Percentiles rank a stretch among this genome's conserved stretches.
phyloP scores from a whole-genome alignment of 768 basidiomycete genomes.

The Mycena vulgaris region DNA sequence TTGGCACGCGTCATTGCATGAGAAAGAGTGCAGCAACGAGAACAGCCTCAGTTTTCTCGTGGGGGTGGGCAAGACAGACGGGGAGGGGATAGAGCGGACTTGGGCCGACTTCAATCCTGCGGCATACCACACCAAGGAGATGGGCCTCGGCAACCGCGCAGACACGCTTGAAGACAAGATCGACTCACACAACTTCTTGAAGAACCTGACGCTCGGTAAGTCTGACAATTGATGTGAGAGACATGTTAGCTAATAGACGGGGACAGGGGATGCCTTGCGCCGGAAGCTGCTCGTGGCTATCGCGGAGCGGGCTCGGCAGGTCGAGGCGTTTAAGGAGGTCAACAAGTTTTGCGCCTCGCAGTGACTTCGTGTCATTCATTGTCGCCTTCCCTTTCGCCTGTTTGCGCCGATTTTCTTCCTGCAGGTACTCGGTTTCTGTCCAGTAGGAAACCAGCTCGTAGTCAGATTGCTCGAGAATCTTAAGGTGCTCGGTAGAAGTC shows the following conservation, averaged over 20 bases:
- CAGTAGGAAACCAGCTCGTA: neutral
- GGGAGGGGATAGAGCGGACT: constrained; percentile 38
- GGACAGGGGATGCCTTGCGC: constrained; percentile 10
- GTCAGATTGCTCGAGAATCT: neutral
- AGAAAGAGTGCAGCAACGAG: constrained; percentile 13
- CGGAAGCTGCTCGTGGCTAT: constrained; percentile 29
- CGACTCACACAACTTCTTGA: constrained; percentile 41
- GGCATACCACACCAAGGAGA: constrained; percentile 47
- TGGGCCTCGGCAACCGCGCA: constrained; percentile 42
- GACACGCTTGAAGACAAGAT: constrained; percentile 46
- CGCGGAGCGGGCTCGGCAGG: constrained; percentile 19
- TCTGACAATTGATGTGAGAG: neutral
- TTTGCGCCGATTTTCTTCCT: neutral
- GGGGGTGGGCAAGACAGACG: constrained; percentile 30
- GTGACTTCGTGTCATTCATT: neutral
- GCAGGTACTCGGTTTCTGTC: neutral
- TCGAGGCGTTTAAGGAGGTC: constrained; percentile 7
- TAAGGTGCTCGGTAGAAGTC: neutral
- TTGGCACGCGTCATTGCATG: constrained; percentile 37
- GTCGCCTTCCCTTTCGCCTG: neutral
- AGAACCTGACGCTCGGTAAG: constrained; percentile 28
- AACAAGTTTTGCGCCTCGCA: constrained; percentile 2
- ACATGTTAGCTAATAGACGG: neutral
- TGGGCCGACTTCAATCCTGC: constrained; percentile 47
- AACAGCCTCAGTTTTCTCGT: constrained; percentile 32